Percentiles rank a stretch among this genome's conserved stretches.
Conservation (phyloP, 768 basidiomycete genomes). For the Tylopilus vinaceipallidus region DNA sequence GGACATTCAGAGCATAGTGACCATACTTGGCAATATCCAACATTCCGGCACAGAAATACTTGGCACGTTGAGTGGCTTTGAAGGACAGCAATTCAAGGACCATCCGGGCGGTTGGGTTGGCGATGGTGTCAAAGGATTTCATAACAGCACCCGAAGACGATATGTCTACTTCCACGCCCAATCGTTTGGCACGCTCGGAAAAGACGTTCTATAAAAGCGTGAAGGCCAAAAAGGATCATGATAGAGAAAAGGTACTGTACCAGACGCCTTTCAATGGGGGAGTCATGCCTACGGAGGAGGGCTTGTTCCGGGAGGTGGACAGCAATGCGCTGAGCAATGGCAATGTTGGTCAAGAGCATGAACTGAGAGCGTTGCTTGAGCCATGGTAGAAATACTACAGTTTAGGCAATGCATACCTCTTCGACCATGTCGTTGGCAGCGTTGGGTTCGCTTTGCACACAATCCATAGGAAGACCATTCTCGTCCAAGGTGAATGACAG, state of each 20-base stretch:
- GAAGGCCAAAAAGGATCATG: slow-evolving; percentile 1
- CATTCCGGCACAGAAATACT: slow-evolving; percentile 99
- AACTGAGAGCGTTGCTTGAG: slow-evolving; percentile 48
- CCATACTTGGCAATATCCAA: slow-evolving; percentile 97
- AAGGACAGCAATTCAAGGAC: slow-evolving; percentile 81
- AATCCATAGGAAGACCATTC: slow-evolving; percentile 76
- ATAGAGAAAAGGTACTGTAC: slow-evolving; percentile 35
- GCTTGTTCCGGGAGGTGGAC: slow-evolving; percentile 95
- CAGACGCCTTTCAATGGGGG: slow-evolving; percentile 87
- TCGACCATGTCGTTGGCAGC: slow-evolving; percentile 84
- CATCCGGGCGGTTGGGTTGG: slow-evolving; percentile 68
- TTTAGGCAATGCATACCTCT: slow-evolving; percentile 56
- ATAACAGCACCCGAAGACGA: slow-evolving; percentile 80
- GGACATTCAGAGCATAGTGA: slow-evolving; percentile 87
- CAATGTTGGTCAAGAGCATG: slow-evolving; percentile 90
- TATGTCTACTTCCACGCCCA: slow-evolving; percentile 81
- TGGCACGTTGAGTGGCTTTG: slow-evolving; percentile 93
- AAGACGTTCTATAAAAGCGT: slow-evolving; percentile 60
- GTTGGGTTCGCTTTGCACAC: slow-evolving; percentile 55
- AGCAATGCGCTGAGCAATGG: slow-evolving; percentile 91
- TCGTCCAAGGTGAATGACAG: slow-evolving; percentile 81
- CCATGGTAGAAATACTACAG: neutral
- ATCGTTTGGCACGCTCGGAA: slow-evolving; percentile 73
- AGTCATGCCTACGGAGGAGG: slow-evolving; percentile 92
- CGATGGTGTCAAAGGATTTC: slow-evolving; percentile 74